Evolutionary conservation across 192 early-diverging fungal genomes (phyloP), one percentile per base, ranked within the genome.

Genomic region (Backusella macrospora): DNA sequence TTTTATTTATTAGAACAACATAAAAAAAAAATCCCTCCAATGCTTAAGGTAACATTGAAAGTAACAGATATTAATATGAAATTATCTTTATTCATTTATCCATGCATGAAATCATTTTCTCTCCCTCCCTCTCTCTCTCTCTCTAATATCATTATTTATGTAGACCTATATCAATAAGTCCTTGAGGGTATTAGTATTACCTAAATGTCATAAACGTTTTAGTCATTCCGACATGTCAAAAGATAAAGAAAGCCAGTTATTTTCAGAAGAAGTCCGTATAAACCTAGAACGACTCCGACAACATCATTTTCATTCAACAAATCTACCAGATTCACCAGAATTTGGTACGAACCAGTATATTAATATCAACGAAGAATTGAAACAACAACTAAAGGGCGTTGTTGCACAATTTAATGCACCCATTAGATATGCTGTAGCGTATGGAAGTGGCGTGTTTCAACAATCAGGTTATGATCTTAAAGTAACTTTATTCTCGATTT

Each of bases 371-470:
- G 77, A 82, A 44, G 87, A 81, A 26, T 69, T 77, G 5, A 86
- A 86, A 69, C 75, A 85, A 45, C 76, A 76, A 16, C 79, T 88
- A 38, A 86, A 86, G 67, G 74, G 77, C 21, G 81, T 87, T 21
- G 76, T 87, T 0, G 73, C 79, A 18, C 63, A 81, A 63, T 85
- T 85, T 48, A 74, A 86, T 71, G 87, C 87, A 0, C 88, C 89
- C 38, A 81, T 91, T 29, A 83, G 91, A 46, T 96, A 92, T 81
- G 95, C 96, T 3, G 89, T 97, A 82, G 96, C 95, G 3, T 99
- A 99, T 78, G 98, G 98, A 13, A 94, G 92, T 47, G 96, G 96
- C 14, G 97, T 98, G n/a, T 99, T 96, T 82, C 83, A 85, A 45
- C 98, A 99, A 79, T 79, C 84, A 7, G 93, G 95, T 12, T 96